Conservation (phyloP, 306 rosid species). For the Alnus glutinosa region DNA sequence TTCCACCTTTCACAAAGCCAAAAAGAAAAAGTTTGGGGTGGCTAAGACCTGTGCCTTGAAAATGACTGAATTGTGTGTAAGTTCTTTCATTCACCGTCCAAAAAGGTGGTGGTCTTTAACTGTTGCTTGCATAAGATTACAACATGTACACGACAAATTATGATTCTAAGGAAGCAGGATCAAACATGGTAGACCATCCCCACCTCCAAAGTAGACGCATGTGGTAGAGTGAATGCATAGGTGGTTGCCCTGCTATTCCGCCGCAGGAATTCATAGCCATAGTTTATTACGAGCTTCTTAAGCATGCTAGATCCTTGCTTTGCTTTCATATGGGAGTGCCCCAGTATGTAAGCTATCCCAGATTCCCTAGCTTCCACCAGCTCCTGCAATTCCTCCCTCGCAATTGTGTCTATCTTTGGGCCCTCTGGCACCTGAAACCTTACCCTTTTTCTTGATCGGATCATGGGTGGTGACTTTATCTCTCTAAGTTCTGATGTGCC, state of each 20-base stretch:
- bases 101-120: slow-evolving; percentile 15
- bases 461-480: slow-evolving; percentile 53
- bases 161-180: slow-evolving; percentile 26
- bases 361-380: slow-evolving; percentile 83
- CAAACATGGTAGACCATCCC: slow-evolving; percentile 85
- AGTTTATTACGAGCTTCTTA: slow-evolving; percentile 63
- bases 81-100: slow-evolving; percentile 13
- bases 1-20: not conserved
- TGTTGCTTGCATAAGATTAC: slow-evolving; percentile 23
- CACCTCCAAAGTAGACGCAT: slow-evolving; percentile 80
- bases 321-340: slow-evolving; percentile 76
- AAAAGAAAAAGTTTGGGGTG: not conserved
- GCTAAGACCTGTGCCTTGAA: not conserved
- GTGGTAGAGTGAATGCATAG: slow-evolving; percentile 57
- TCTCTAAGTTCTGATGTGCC: slow-evolving; percentile 50
- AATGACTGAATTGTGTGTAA: slow-evolving; percentile 10
- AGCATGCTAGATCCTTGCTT: slow-evolving; percentile 70
- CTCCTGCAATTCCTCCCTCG: slow-evolving; percentile 64
- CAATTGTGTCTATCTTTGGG: slow-evolving; percentile 50
- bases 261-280: slow-evolving; percentile 81
- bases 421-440: slow-evolving; percentile 78
- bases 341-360: slow-evolving; percentile 82
- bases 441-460: slow-evolving; percentile 59
- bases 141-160: slow-evolving; percentile 45
- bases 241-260: slow-evolving; percentile 71